A percentile compares a stretch with the other conserved stretches of the same genome.
These are phyloP conservation scores for Dactylellina drechsleri DNA, from an alignment of 2,329 filamentous ascomycete species.

Conservation along the genomic window DNA sequence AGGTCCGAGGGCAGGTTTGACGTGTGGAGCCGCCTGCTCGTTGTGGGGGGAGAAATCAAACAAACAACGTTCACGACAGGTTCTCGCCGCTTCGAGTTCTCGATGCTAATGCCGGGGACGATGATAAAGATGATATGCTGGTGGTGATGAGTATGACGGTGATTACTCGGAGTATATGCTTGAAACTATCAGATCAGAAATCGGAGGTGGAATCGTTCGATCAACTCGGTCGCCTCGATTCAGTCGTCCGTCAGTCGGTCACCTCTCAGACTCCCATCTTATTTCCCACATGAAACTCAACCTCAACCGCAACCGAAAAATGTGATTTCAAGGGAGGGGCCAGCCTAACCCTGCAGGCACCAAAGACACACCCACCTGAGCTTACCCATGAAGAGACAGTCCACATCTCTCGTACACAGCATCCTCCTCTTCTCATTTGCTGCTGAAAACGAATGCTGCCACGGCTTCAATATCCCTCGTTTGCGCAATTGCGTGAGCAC, in stretches of 20 bases:
- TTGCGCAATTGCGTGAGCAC: constrained; percentile 48
- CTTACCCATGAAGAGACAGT: neutral
- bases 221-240: neutral
- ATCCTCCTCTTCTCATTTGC: neutral
- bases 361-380: constrained; percentile 5
- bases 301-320: constrained; percentile 31
- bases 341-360: constrained; percentile 23
- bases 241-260: neutral
- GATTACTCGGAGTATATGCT: too few species aligned
- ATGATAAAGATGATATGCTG: too few species aligned
- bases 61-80: neutral
- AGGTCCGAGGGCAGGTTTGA: constrained; percentile 16
- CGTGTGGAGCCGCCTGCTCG: neutral
- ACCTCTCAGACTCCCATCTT: constrained; percentile 5
- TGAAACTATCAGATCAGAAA: too few species aligned
- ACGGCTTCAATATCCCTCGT: constrained; percentile 43
- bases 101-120: neutral
- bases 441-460: constrained; percentile 32
- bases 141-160: too few species aligned
- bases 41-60: too few species aligned
- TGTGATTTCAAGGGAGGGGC: constrained; percentile 31
- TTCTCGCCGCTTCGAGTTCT: neutral
- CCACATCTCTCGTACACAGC: neutral
- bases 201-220: neutral
- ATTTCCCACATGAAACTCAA: constrained; percentile 37